A percentile compares a stretch with the other conserved stretches of the same genome.
Conservation (phyloP, 768 basidiomycete species). For the Pleurotus tuoliensis region DNA sequence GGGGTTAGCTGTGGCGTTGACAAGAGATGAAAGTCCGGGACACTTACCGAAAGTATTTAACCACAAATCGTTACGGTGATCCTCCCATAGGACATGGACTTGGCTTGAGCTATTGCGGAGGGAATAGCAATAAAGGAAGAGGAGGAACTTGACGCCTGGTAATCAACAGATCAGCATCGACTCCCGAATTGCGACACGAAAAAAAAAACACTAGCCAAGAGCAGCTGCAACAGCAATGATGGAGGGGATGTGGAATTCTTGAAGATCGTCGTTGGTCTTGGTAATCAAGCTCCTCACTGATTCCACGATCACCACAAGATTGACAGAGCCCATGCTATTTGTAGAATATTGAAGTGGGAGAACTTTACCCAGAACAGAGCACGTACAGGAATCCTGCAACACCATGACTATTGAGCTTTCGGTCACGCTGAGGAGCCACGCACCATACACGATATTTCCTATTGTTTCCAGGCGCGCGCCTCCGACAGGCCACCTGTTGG, state of each 20-base stretch:
- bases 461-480: constrained; percentile 89
- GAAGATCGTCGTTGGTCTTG: constrained; percentile 46
- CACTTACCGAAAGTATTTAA: constrained; percentile 71
- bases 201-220: constrained; percentile 47
- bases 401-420: too few species aligned
- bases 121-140: constrained; percentile 85
- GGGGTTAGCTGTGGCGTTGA: neutral
- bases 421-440: neutral
- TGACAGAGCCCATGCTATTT: constrained; percentile 84
- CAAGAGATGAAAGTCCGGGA: neutral
- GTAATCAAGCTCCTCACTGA: constrained; percentile 69
- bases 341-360: neutral
- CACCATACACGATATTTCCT: constrained; percentile 84
- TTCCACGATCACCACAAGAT: constrained; percentile 88
- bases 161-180: constrained; percentile 5
- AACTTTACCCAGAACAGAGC: constrained; percentile 2
- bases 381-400: constrained; percentile 46
- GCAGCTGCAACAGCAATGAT: constrained; percentile 82
- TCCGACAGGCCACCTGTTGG: constrained; percentile 89
- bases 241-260: constrained; percentile 74
- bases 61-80: constrained; percentile 91
- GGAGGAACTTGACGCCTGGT: constrained; percentile 73
- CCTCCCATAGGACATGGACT: constrained; percentile 94
- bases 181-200: neutral
- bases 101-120: constrained; percentile 83